Evolutionary conservation across 2,329 filamentous ascomycete genomes (phyloP).

Genomic region (Aspergillus fumigatus): DNA sequence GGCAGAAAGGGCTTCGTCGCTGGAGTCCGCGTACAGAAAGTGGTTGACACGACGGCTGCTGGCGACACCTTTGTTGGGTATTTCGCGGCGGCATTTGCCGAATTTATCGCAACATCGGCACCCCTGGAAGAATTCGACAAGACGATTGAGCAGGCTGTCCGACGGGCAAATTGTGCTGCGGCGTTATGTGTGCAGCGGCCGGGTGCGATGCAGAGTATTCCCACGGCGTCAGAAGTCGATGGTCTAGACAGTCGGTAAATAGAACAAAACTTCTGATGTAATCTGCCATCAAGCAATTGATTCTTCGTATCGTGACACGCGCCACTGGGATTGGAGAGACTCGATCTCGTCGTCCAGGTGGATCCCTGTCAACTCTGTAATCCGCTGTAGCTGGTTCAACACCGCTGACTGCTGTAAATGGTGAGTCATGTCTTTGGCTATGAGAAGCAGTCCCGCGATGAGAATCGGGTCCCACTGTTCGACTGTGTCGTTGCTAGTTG

Average conservation of each 20-base stretch:
- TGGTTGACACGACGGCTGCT: background rate
- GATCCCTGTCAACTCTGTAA: constrained; percentile 18
- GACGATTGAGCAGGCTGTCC: background rate
- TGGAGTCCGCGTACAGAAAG: background rate
- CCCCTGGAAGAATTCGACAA: background rate
- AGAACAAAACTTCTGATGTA: background rate
- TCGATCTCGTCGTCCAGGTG: constrained; percentile 15
- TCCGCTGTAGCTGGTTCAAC: constrained; percentile 10
- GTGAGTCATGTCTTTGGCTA: constrained; percentile 23
- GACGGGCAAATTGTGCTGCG: background rate
- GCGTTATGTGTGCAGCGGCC: background rate
- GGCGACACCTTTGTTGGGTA: background rate
- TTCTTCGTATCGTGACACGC: constrained; percentile 19
- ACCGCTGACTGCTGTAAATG: constrained; percentile 19
- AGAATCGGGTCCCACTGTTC: constrained; percentile 25
- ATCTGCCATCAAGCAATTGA: constrained; percentile 1
- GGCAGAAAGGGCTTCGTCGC: background rate
- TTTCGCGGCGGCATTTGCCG: background rate
- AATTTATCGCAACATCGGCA: background rate
- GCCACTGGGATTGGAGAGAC: constrained; percentile 15
- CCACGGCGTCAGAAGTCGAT: background rate
- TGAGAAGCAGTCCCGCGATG: constrained; percentile 14
- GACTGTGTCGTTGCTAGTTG: constrained; percentile 20
- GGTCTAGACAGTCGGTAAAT: background rate
- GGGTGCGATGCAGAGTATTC: background rate